Percentiles rank a stretch among this genome's conserved stretches.
Conservation (phyloP, 2,329 filamentous ascomycete species). For the Fusarium sp. region DNA sequence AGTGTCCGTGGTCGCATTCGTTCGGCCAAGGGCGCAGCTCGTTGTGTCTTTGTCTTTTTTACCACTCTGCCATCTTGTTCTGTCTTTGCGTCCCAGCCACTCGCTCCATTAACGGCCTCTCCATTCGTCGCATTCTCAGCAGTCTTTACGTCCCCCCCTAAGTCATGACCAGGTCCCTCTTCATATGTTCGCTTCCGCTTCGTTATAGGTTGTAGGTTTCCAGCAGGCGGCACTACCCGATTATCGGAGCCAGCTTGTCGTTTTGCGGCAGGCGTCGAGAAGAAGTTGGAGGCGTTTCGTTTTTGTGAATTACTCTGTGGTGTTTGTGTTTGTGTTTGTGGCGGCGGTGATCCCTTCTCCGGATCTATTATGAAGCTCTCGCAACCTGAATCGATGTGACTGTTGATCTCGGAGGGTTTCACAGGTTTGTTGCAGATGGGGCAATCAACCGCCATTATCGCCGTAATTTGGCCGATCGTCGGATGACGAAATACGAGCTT, state of each 20-base stretch:
- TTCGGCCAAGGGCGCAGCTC: constrained; percentile 88
- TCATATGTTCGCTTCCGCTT: constrained; percentile 67
- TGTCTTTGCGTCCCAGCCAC: constrained; percentile 10
- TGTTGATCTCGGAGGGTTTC: constrained; percentile 82
- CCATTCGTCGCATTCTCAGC: constrained; percentile 17
- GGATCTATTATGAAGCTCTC: constrained; percentile 73
- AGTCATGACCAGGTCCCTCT: constrained; percentile 62
- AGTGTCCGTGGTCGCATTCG: constrained; percentile 89
- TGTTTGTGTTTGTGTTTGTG: constrained; percentile 52
- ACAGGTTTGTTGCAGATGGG: constrained; percentile 85
- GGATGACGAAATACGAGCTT: constrained; percentile 5
- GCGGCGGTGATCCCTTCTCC: constrained; percentile 51
- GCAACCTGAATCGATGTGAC: constrained; percentile 90
- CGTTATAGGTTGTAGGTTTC: constrained; percentile 48
- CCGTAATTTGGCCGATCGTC: constrained; percentile 9
- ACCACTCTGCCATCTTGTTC: constrained; percentile 57
- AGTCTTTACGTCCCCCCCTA: constrained; percentile 5
- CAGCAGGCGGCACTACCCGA: constrained; percentile 53
- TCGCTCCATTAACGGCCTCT: constrained; percentile 22
- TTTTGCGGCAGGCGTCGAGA: constrained; percentile 72
- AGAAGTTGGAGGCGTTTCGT: constrained; percentile 69
- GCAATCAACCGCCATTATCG: constrained; percentile 72
- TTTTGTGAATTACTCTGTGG: constrained; percentile 61
- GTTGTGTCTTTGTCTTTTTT: constrained; percentile 78
- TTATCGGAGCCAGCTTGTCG: constrained; percentile 58